A percentile compares a stretch with the other conserved stretches of the same genome.
Evolutionary conservation across 2,329 filamentous ascomycete species (phyloP).

Genomic region (Fusarium anthophilum): DNA sequence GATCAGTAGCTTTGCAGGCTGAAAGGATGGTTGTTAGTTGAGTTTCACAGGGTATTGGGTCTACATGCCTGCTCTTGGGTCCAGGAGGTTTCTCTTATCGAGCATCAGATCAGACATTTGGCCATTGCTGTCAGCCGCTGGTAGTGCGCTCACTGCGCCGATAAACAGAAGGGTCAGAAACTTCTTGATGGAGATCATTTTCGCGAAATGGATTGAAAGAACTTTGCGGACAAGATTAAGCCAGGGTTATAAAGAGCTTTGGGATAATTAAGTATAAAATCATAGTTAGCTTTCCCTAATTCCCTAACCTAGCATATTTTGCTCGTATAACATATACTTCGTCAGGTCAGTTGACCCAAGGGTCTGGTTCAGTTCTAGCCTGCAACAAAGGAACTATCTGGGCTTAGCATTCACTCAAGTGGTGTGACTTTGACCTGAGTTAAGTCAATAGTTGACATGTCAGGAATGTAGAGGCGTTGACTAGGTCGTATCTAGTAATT

Average conservation of each 20-base stretch:
- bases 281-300: fast-evolving
- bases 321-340: neutral
- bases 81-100: neutral
- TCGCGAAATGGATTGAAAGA: neutral
- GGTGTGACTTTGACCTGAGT: neutral
- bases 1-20: neutral
- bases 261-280: neutral
- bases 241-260: fast-evolving
- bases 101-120: too few relatives aligned
- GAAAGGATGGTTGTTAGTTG: neutral
- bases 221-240: too few relatives aligned
- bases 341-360: neutral
- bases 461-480: neutral
- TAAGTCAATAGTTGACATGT: neutral
- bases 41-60: fast-evolving
- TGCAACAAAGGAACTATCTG: neutral
- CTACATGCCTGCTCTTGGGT: neutral
- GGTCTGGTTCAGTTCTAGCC: neutral
- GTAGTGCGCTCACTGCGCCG: neutral
- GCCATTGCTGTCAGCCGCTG: neutral
- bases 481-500: neutral
- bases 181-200: neutral
- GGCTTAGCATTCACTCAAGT: neutral
- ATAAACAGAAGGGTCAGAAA: neutral
- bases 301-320: neutral